phyloP scores from a whole-genome alignment of 1,284 basidiomycete species.

The Exsudoporus floridanus region DNA sequence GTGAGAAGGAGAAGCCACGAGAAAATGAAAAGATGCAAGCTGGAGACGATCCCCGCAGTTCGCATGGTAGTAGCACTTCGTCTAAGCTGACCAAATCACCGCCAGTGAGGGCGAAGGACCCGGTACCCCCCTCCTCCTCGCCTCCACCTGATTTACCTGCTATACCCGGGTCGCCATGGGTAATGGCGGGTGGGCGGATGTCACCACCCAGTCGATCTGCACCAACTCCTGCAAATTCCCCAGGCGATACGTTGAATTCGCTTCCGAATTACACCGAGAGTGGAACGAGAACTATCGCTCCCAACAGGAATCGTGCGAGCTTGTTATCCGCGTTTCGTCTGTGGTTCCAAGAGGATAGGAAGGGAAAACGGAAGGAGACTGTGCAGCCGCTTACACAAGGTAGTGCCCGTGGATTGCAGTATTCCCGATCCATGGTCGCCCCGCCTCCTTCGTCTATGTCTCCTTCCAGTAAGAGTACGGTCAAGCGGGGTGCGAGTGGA shows the following conservation, averaged over 20 bases:
- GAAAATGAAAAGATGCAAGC: constrained; percentile 45
- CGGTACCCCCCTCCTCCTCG: constrained; percentile 33
- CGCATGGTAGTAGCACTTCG: constrained; percentile 55
- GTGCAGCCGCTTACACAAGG: constrained; percentile 33
- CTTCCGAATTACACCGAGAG: constrained; percentile 52
- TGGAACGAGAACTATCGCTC: constrained; percentile 34
- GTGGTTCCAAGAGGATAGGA: constrained; percentile 81
- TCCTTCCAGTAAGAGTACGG: constrained; percentile 35
- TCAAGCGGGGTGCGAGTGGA: constrained; percentile 50
- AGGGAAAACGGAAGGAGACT: constrained; percentile 67
- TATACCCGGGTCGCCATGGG: constrained; percentile 66
- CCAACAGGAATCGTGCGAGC: constrained; percentile 62
- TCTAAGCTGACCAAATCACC: constrained; percentile 70
- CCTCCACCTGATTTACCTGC: constrained; percentile 52
- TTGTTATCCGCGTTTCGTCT: constrained; percentile 69
- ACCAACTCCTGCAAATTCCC: constrained; percentile 55
- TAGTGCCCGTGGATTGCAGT: constrained; percentile 20
- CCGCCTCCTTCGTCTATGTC: constrained; percentile 20
- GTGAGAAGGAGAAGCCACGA: constrained; percentile 40
- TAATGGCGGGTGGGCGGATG: constrained; percentile 51
- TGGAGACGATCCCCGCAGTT: constrained; percentile 59
- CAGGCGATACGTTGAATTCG: constrained; percentile 52
- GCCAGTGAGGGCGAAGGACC: constrained; percentile 55
- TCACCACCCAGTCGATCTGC: constrained; percentile 37
- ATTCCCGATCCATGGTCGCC: constrained; percentile 28